Evolutionary conservation across 2,329 filamentous ascomycete species (phyloP).

Genomic region (Zymoseptoria ardabiliae): DNA sequence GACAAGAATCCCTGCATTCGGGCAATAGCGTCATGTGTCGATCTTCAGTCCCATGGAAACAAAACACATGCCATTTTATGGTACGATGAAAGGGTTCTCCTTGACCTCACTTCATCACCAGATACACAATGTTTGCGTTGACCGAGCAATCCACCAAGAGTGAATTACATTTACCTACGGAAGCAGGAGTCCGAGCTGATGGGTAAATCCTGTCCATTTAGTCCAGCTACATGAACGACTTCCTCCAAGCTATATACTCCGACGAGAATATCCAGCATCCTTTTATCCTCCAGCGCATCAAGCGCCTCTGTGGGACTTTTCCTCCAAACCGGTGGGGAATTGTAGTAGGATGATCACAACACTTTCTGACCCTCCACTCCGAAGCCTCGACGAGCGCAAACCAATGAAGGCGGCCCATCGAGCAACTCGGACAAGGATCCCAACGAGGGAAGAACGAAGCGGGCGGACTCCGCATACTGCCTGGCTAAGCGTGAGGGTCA

Average conservation of each 20-base stretch:
- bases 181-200: background rate
- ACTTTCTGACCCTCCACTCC: slow-evolving; percentile 13
- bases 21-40: background rate
- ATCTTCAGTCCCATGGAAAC: background rate
- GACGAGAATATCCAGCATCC: background rate
- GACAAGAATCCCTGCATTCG: background rate
- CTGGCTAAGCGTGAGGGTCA: background rate
- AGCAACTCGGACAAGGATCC: slow-evolving; percentile 1
- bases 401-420: slow-evolving; percentile 20
- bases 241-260: background rate
- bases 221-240: background rate
- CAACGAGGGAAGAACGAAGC: background rate
- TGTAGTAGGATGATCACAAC: slow-evolving; percentile 26
- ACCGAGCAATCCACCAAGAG: background rate
- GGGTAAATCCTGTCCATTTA: background rate
- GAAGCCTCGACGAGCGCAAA: slow-evolving; percentile 3
- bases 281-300: slow-evolving; percentile 3
- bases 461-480: background rate
- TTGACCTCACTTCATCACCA: background rate
- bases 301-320: slow-evolving; percentile 6
- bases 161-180: background rate
- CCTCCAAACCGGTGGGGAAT: slow-evolving; percentile 8
- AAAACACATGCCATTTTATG: background rate
- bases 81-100: background rate
- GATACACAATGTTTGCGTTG: background rate